Conservation (phyloP, 495 filamentous ascomycete genomes). For the Aspergillus panamensis region DNA sequence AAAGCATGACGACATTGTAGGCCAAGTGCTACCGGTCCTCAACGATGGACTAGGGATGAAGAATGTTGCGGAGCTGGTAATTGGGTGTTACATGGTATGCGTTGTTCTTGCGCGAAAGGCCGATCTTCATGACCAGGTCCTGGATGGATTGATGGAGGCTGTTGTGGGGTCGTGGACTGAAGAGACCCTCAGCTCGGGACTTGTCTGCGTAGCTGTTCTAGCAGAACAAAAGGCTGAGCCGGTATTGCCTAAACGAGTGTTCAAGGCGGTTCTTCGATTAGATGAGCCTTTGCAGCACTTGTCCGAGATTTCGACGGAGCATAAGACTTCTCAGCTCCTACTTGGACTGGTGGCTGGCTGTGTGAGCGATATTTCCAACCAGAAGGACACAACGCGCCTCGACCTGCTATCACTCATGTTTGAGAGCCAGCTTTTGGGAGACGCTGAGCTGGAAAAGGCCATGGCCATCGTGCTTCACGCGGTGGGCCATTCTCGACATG, state of each 20-base stretch:
- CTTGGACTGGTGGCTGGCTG: constrained; percentile 68
- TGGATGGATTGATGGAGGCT: constrained; percentile 81
- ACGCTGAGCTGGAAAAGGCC: constrained; percentile 56
- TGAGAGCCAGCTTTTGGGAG: constrained; percentile 55
- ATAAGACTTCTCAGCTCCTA: constrained; percentile 67
- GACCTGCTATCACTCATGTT: constrained; percentile 58
- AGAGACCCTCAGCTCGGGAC: constrained; percentile 66
- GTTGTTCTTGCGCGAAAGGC: constrained; percentile 80
- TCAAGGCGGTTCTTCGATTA: constrained; percentile 64
- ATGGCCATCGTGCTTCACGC: constrained; percentile 58
- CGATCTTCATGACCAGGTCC: constrained; percentile 65
- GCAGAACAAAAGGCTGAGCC: constrained; percentile 65
- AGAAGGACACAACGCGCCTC: constrained; percentile 55
- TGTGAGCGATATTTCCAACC: constrained; percentile 59
- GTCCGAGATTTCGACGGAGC: constrained; percentile 57
- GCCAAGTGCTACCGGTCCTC: constrained; percentile 69
- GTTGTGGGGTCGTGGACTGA: constrained; percentile 69
- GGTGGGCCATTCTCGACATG: constrained; percentile 30
- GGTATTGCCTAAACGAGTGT: constrained; percentile 60
- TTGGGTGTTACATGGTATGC: constrained; percentile 87
- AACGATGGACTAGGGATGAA: constrained; percentile 71
- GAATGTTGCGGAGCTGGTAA: constrained; percentile 67
- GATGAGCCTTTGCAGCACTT: constrained; percentile 56
- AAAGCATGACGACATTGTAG: constrained; percentile 74
- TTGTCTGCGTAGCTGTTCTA: constrained; percentile 76